A percentile compares a stretch with the other conserved stretches of the same genome.
phyloP scores from a whole-genome alignment of 2,329 filamentous ascomycete genomes.

The Neodidymelliopsis sp. region DNA sequence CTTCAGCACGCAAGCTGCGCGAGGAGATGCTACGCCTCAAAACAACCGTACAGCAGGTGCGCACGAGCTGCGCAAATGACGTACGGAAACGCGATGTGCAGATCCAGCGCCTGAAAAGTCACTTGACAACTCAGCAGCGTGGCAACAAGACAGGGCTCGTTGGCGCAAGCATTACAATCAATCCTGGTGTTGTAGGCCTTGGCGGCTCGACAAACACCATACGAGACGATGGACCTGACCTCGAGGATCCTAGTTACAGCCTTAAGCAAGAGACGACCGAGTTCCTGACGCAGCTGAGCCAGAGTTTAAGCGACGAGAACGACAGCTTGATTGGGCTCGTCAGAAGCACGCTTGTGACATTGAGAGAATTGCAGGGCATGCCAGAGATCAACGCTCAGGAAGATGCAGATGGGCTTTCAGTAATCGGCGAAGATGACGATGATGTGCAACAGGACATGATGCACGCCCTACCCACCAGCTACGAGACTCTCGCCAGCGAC shows the following conservation, averaged over 20 bases:
- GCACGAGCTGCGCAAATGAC: slow-evolving; percentile 87
- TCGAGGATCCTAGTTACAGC: slow-evolving; percentile 68
- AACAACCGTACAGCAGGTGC: slow-evolving; percentile 79
- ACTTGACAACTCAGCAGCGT: slow-evolving; percentile 71
- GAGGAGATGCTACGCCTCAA: slow-evolving; percentile 85
- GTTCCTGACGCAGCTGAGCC: slow-evolving; percentile 85
- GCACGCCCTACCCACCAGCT: slow-evolving; percentile 62
- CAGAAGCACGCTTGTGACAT: slow-evolving; percentile 71
- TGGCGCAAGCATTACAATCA: slow-evolving; percentile 59
- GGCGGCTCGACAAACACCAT: slow-evolving; percentile 47
- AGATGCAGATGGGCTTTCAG: slow-evolving; percentile 36
- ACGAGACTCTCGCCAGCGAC: slow-evolving; percentile 74
- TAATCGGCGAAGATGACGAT: slow-evolving; percentile 45
- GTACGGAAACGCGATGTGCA: slow-evolving; percentile 89
- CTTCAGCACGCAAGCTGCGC: slow-evolving; percentile 76
- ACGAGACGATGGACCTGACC: slow-evolving; percentile 61
- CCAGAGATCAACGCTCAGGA: slow-evolving; percentile 43
- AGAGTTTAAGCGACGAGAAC: slow-evolving; percentile 89
- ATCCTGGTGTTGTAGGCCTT: slow-evolving; percentile 42
- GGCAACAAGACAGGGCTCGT: slow-evolving; percentile 57
- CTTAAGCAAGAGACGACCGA: slow-evolving; percentile 88
- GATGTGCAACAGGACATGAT: slow-evolving; percentile 42
- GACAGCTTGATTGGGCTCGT: slow-evolving; percentile 79
- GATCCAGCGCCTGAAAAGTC: slow-evolving; percentile 86
- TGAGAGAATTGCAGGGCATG: slow-evolving; percentile 70